Percentiles rank a stretch among this genome's conserved stretches.
Evolutionary conservation across 176 grass and related monocot genomes (phyloP).

Genomic region (Calamus simplicifolius): DNA sequence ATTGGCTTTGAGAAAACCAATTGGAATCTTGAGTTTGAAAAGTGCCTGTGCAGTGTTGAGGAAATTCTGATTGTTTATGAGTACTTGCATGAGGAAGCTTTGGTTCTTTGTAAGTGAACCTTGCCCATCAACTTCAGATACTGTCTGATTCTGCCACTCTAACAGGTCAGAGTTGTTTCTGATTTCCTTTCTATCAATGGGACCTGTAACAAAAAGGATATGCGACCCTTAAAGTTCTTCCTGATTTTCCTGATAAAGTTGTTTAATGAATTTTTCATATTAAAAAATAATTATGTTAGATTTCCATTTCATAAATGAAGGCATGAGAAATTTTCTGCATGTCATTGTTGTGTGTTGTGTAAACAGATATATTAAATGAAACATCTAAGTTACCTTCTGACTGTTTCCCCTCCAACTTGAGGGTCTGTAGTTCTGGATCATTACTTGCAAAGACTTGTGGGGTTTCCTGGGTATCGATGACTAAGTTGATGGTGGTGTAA

Average conservation of each 20-base stretch:
- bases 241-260: no score
- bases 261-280: no score
- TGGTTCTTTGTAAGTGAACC: conserved; percentile 56
- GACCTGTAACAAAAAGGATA: conserved; percentile 4
- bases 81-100: conserved; percentile 31
- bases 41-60: conserved; percentile 43
- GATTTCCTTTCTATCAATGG: not conserved
- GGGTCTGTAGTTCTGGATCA: conserved; percentile 11
- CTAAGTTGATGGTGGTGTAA: not conserved
- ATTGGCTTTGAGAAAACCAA: conserved; percentile 7
- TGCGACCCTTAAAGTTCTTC: not conserved
- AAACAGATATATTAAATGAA: no score
- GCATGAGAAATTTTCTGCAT: no score
- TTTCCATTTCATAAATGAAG: no score
- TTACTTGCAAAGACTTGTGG: conserved; percentile 7
- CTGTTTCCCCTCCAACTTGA: conserved; percentile 12
- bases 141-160: conserved; percentile 29
- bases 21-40: conserved; percentile 26
- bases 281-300: no score
- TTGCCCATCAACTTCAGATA: not conserved
- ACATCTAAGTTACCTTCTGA: conserved; percentile 30
- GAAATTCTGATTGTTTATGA: conserved; percentile 54
- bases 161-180: conserved; percentile 4
- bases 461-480: conserved; percentile 4
- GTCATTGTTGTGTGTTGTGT: no score